phyloP scores from a whole-genome alignment of 129 eudicot species.

The Arctium minus region DNA sequence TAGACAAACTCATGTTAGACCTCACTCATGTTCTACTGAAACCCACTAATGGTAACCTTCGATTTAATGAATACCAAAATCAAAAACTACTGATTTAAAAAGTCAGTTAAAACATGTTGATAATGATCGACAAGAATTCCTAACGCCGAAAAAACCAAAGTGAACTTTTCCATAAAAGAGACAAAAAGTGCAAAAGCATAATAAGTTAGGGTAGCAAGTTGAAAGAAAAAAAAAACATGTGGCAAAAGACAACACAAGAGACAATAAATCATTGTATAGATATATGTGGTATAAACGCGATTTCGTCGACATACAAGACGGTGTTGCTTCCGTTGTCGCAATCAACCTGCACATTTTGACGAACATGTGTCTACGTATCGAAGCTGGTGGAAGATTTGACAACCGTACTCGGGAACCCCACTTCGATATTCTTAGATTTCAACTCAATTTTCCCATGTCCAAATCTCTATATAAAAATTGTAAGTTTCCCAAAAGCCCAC shows the following conservation, averaged over 20 bases:
- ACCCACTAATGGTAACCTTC: not conserved
- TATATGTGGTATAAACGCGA: not conserved
- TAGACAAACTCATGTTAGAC: too few relatives aligned
- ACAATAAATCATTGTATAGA: not conserved
- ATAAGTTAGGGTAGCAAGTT: not conserved
- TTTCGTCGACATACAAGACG: not conserved
- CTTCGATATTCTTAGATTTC: not conserved
- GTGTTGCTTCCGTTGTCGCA: not conserved
- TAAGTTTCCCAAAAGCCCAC: not conserved
- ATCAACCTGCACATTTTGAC: not conserved
- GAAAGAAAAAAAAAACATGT: constrained; percentile 9
- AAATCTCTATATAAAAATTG: not conserved
- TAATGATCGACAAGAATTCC: not conserved
- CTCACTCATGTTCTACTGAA: too few relatives aligned
- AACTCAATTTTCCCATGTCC: not conserved
- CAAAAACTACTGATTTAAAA: too few relatives aligned
- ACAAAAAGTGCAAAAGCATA: not conserved
- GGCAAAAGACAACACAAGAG: constrained; percentile 1
- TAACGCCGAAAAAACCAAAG: not conserved
- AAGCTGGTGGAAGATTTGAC: not conserved
- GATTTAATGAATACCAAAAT: too few relatives aligned
- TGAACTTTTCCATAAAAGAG: not conserved
- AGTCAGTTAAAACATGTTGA: not conserved
- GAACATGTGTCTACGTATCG: not conserved
- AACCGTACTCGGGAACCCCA: not conserved